phyloP scores from a whole-genome alignment of 257 asterid species.

The Scutellaria barbata region DNA sequence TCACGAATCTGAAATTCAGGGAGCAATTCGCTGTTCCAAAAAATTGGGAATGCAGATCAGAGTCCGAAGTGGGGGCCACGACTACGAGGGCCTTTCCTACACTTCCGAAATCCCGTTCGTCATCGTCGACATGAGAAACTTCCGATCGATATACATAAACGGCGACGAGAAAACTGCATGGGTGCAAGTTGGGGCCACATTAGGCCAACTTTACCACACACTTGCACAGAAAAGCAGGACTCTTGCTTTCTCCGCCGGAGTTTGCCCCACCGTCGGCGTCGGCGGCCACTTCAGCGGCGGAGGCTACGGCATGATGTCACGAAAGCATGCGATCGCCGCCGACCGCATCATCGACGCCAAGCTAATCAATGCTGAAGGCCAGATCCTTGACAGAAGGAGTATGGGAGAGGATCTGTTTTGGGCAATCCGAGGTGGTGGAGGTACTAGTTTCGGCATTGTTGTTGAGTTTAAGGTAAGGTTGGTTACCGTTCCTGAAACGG shows the following conservation, averaged over 20 bases:
- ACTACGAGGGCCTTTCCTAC: conserved; percentile 47
- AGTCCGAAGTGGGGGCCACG: conserved; percentile 50
- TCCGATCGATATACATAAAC: conserved; percentile 26
- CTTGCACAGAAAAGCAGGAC: conserved; percentile 37
- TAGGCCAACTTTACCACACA: conserved; percentile 41
- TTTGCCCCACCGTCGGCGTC: conserved; percentile 40
- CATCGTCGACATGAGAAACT: conserved; percentile 42
- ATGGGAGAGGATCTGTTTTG: conserved; percentile 48
- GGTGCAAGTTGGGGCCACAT: conserved; percentile 40
- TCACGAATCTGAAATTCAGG: conserved; percentile 37
- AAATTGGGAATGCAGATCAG: conserved; percentile 29
- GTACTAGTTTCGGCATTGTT: conserved; percentile 40
- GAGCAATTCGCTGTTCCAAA: conserved; percentile 41
- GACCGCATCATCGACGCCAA: conserved; percentile 43
- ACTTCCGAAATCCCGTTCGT: conserved; percentile 35
- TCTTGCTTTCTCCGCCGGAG: conserved; percentile 39
- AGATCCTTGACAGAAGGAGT: conserved; percentile 29
- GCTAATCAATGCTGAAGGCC: conserved; percentile 35
- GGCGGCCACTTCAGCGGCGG: conserved; percentile 53
- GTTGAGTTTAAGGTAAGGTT: conserved; percentile 35
- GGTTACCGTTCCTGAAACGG: conserved; percentile 32
- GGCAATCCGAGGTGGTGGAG: conserved; percentile 47
- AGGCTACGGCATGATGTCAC: conserved; percentile 48
- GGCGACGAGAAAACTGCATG: conserved; percentile 32
- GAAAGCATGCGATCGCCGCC: conserved; percentile 35